phyloP scores from a whole-genome alignment of 495 filamentous ascomycete genomes.

The Talaromyces liani region DNA sequence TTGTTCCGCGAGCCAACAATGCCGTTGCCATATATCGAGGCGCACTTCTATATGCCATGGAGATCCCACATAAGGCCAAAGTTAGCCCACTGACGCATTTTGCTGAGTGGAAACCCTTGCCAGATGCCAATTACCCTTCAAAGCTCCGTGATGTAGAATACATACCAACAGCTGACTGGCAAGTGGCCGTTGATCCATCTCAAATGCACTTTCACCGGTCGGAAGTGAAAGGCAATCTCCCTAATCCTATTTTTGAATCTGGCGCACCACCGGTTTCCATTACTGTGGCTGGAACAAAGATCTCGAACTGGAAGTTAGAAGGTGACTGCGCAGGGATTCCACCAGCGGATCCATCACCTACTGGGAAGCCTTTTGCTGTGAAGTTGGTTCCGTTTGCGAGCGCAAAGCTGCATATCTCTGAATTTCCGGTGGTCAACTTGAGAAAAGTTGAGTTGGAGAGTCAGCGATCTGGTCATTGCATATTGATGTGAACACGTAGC shows the following conservation, averaged over 20 bases:
- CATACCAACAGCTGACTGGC: conserved; percentile 13
- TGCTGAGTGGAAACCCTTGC: conserved; percentile 5
- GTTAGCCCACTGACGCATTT: conserved; percentile 9
- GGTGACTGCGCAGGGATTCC: conserved; percentile 38
- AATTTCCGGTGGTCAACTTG: conserved; percentile 33
- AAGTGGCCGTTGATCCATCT: conserved; percentile 9
- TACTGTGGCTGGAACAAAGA: conserved; percentile 43
- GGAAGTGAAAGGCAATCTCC: conserved; percentile 16
- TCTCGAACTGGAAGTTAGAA: conserved; percentile 47
- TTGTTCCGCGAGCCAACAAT: conserved; percentile 39
- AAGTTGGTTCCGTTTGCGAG: conserved; percentile 48
- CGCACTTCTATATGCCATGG: conserved; percentile 47
- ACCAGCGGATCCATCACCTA: conserved; percentile 29
- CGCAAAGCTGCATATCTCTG: conserved; percentile 53
- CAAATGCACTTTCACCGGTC: conserved; percentile 4
- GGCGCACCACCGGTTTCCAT: conserved; percentile 31
- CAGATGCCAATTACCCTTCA: conserved; percentile 1
- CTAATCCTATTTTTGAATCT: conserved; percentile 42
- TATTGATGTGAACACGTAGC: conserved; percentile 2
- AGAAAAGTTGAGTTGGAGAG: not conserved
- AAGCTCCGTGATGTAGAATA: conserved; percentile 9
- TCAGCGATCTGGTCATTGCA: not conserved
- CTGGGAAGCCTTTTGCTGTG: conserved; percentile 32
- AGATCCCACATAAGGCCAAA: conserved; percentile 25
- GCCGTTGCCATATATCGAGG: conserved; percentile 49